Conservation (phyloP, 2,329 filamentous ascomycete species). For the Fusarium xyrophilum region DNA sequence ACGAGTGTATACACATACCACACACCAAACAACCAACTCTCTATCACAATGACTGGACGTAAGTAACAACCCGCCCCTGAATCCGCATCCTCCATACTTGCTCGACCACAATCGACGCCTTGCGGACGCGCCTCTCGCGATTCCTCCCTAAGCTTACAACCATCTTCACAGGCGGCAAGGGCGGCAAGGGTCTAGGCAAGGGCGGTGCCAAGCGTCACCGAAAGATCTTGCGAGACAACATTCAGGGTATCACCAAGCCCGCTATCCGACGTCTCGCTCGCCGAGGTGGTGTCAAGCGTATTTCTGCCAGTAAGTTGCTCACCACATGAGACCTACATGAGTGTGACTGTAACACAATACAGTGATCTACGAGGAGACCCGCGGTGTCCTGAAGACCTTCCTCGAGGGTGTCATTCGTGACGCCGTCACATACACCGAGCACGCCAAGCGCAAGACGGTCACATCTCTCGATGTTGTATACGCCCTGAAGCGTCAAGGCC, state of each 20-base stretch:
- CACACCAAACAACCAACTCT: conserved; percentile 30
- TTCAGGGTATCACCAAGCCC: conserved; percentile 98
- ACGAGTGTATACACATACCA: conserved; percentile 23
- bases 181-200: conserved; percentile 97
- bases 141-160: conserved; percentile 66
- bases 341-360: conserved; percentile 73
- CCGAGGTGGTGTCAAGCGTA: conserved; percentile 99
- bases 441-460: conserved; percentile 83
- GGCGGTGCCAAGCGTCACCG: conserved; percentile 98
- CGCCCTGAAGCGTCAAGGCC: conserved; percentile 72
- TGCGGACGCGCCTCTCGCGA: conserved; percentile 66
- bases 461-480: conserved; percentile 75
- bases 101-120: background rate
- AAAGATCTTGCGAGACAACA: conserved; percentile 99
- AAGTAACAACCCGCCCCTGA: conserved; percentile 52
- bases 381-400: conserved; percentile 79
- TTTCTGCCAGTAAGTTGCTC: conserved; percentile 79
- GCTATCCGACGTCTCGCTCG: conserved; percentile 97
- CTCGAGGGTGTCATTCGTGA: conserved; percentile 79
- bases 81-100: background rate
- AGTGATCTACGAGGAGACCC: conserved; percentile 82
- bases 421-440: conserved; percentile 79
- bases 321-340: conserved; percentile 39
- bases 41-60: conserved; percentile 73
- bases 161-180: conserved; percentile 80